Percentiles rank a stretch among this genome's conserved stretches.
Conservation (phyloP, 306 rosid species). For the Ormosia semicastrata region DNA sequence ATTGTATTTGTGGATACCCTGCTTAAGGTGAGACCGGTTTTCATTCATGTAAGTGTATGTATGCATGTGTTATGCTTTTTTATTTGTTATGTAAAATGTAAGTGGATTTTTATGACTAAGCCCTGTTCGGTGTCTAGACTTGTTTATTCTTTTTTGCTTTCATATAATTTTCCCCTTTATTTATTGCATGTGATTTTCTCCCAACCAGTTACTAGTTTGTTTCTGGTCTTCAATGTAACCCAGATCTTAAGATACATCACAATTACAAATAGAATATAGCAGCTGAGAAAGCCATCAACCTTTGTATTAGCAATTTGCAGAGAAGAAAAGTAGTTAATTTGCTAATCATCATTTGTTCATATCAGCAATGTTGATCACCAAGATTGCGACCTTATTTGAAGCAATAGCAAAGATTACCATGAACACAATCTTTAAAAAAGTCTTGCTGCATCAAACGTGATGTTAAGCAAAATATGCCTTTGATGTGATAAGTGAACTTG, state of each 20-base stretch:
- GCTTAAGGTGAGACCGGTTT: slow-evolving; percentile 57
- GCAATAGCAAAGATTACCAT: not conserved
- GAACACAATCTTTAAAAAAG: not conserved
- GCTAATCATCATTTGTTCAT: not conserved
- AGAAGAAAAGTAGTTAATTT: slow-evolving; percentile 11
- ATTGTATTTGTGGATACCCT: slow-evolving; percentile 57
- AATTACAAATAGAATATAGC: not conserved
- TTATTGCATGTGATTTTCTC: not conserved
- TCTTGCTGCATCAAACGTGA: not conserved
- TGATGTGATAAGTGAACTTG: not conserved
- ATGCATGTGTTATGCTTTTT: slow-evolving; percentile 2
- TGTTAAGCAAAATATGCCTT: not conserved
- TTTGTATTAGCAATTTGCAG: slow-evolving; percentile 18
- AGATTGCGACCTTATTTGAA: not conserved
- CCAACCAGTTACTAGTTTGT: not conserved
- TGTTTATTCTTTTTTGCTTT: not conserved
- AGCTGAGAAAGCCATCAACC: not conserved
- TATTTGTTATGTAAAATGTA: not conserved
- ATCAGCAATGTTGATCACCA: not conserved
- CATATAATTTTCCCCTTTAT: not conserved
- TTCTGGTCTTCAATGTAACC: not conserved
- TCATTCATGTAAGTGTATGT: not conserved
- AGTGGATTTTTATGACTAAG: not conserved
- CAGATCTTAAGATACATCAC: not conserved
- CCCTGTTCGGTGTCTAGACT: not conserved